Evolutionary conservation across 352 stramenopile genomes (phyloP).

Genomic region (Phytophthora capsici): DNA sequence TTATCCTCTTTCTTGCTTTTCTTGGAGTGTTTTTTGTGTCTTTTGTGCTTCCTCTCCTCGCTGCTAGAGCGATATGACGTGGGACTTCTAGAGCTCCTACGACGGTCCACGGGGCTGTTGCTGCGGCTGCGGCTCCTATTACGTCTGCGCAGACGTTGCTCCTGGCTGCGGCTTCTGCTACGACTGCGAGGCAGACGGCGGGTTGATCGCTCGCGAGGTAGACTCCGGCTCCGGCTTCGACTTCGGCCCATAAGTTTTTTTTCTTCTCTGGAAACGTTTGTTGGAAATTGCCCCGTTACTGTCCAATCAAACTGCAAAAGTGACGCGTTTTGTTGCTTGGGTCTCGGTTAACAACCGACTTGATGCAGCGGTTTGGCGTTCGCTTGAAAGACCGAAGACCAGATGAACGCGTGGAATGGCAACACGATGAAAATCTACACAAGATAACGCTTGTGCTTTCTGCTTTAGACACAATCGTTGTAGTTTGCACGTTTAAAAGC

Average conservation of each 20-base stretch:
- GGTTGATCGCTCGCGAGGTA: conserved; percentile 9
- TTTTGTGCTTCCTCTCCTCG: conserved; percentile 20
- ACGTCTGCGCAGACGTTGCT: background rate
- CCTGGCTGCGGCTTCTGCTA: conserved; percentile 26
- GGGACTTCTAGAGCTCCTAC: conserved; percentile 3
- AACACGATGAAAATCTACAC: conserved; percentile 7
- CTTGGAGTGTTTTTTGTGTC: conserved; percentile 27
- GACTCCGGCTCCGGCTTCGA: conserved; percentile 24
- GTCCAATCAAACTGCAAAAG: conserved; percentile 9
- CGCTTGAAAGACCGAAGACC: background rate
- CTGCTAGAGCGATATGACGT: conserved; percentile 3
- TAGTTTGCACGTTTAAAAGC: conserved; percentile 20
- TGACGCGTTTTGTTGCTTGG: background rate
- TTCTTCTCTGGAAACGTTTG: conserved; percentile 8
- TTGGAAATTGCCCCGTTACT: conserved; percentile 13
- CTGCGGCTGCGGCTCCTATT: conserved; percentile 16
- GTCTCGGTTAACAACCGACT: background rate
- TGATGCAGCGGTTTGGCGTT: background rate
- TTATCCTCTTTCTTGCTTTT: conserved; percentile 40
- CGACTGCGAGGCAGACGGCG: conserved; percentile 9
- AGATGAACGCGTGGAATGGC: conserved; percentile 16
- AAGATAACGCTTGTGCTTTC: too few species aligned
- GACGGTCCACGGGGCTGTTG: conserved; percentile 14
- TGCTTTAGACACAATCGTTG: too few species aligned
- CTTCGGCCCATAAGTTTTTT: conserved; percentile 23